Evolutionary conservation across 306 rosid species (phyloP), one percentile per base, ranked within the genome.

Genomic region (Cajanus cajan): DNA sequence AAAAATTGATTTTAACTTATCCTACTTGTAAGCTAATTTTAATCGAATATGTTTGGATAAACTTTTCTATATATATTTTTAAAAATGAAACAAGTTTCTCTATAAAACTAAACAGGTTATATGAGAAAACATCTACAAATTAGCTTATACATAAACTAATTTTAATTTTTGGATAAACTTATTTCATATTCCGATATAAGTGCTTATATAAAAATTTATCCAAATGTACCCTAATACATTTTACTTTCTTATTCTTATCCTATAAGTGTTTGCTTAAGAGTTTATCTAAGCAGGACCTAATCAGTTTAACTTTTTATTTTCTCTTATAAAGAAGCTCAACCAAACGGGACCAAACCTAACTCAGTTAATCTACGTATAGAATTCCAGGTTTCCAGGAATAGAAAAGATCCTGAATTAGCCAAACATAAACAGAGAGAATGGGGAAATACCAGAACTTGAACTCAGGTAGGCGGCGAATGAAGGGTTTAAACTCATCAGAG

Each of bases 401-500:
- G 7, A 4, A 45, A 45, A 44, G 1, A 4, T 45, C 51, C 7
- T 0, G 18, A 45, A 47, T 15, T 6, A 71, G 57, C 50, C 3
- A 4, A 44, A 44, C 50, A n/a, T n/a, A n/a, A n/a, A 64, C 3
- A 14, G 0, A 34, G 11, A 11, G 40, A 12, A 36, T 14, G 6
- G 34, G 9, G n/a, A 79, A 65, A 71, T 87, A 93, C 97, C 98
- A 93, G 89, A 93, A 93, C 89, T 93, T 93, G 43, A 93, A 90
- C 79, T 93, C 98, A 8, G 98, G 98, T 68, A 93, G 98, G 2
- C 96, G 83, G 74, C 98, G 98, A 71, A 93, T 88, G 93, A 93
- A 93, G 1, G 98, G 98, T 77, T 88, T 93, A 84, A 90, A 93
- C 71, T 93, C 98, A 63, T 93, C 98, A 0, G 98, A 93, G n/a